A percentile compares a stretch with the other conserved stretches of the same genome.
Evolutionary conservation across 495 filamentous ascomycete genomes (phyloP).

Genomic region (Penicillium argentinense): DNA sequence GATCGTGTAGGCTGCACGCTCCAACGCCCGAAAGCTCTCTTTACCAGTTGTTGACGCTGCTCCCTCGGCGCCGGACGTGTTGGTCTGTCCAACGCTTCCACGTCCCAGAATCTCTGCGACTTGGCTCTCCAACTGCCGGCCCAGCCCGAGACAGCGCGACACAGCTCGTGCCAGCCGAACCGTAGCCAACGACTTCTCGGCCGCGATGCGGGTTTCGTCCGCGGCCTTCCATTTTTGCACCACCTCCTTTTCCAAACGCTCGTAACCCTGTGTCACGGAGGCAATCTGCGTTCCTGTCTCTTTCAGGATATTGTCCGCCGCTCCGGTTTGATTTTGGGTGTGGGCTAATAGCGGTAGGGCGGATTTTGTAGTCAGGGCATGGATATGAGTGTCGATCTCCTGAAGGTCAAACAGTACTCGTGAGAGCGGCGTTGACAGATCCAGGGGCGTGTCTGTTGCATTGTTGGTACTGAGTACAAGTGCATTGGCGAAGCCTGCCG

Average conservation of each 20-base stretch:
- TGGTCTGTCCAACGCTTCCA: conserved; percentile 20
- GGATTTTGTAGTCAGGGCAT: conserved; percentile 80
- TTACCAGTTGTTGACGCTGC: conserved; percentile 36
- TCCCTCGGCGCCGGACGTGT: conserved; percentile 20
- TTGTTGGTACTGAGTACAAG: conserved; percentile 90
- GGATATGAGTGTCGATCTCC: conserved; percentile 94
- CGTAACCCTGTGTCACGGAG: conserved; percentile 78
- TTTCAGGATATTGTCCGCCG: conserved; percentile 65
- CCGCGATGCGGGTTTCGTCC: conserved; percentile 70
- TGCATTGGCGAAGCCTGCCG: conserved; percentile 79
- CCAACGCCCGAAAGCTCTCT: conserved; percentile 74
- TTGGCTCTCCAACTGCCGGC: conserved; percentile 84
- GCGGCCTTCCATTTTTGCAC: conserved; percentile 77
- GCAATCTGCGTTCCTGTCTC: conserved; percentile 75
- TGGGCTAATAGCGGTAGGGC: conserved; percentile 81
- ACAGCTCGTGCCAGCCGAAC: conserved; percentile 77
- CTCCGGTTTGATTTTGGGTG: conserved; percentile 68
- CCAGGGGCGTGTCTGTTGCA: conserved; percentile 81
- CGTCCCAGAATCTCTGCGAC: conserved; percentile 58
- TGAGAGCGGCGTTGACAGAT: conserved; percentile 91
- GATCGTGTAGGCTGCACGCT: conserved; percentile 75
- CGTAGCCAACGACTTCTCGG: conserved; percentile 72
- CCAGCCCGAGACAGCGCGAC: conserved; percentile 71
- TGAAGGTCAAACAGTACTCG: conserved; percentile 95
- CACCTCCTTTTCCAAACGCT: conserved; percentile 79